These are phyloP conservation scores for Talaromyces sp. DNA, from an alignment of 2,329 filamentous ascomycete species.

Conservation along the genomic window DNA sequence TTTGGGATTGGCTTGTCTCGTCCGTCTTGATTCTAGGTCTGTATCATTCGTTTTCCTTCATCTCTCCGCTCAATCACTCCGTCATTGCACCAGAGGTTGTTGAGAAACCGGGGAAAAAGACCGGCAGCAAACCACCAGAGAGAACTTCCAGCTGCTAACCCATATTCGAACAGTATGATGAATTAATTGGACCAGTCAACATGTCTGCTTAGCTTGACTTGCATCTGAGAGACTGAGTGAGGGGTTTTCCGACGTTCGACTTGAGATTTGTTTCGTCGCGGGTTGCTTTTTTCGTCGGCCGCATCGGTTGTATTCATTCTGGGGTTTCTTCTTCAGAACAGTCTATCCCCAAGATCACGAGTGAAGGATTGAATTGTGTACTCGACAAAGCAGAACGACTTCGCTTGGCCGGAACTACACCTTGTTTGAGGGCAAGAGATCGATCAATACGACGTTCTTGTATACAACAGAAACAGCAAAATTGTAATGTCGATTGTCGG, in stretches of 20 bases:
- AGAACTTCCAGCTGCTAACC: neutral
- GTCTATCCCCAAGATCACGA: neutral
- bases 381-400: neutral
- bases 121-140: neutral
- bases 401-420: neutral
- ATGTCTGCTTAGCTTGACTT: conserved; percentile 1
- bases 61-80: neutral
- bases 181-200: neutral
- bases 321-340: neutral
- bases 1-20: neutral
- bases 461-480: neutral
- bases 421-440: neutral
- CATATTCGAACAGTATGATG: neutral
- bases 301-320: neutral
- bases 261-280: neutral
- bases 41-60: neutral
- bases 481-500: conserved; percentile 17
- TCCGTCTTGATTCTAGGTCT: neutral
- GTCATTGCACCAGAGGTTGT: neutral
- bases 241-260: neutral
- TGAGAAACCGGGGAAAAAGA: neutral
- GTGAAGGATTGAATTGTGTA: neutral
- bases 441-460: neutral
- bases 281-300: neutral
- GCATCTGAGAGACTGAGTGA: neutral